A percentile compares a stretch with the other conserved stretches of the same genome.
Evolutionary conservation across 2,329 filamentous ascomycete species (phyloP).

Genomic region (Talaromyces funiculosus): DNA sequence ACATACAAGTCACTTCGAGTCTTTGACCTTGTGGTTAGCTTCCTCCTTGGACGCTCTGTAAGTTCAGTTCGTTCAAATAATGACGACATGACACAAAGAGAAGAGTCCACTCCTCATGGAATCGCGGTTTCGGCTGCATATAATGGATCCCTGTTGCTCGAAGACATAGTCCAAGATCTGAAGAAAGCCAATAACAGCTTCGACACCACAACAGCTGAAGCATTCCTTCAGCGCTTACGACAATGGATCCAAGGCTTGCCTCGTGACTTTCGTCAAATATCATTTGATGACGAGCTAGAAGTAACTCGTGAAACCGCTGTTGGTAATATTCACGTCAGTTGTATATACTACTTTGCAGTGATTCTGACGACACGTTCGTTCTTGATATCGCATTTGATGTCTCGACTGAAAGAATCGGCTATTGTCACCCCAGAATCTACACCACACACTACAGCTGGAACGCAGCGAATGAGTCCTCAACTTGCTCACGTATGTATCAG

Average conservation of each 20-base stretch:
- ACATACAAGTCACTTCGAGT: constrained; percentile 46
- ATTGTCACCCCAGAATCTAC: constrained; percentile 21
- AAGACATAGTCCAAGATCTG: constrained; percentile 10
- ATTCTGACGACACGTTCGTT: constrained; percentile 54
- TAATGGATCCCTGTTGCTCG: constrained; percentile 5
- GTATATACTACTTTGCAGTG: constrained; percentile 55
- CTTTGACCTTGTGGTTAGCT: constrained; percentile 45
- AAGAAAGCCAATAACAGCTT: constrained; percentile 5
- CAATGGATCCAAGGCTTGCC: constrained; percentile 11
- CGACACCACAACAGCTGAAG: constrained; percentile 4
- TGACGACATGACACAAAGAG: background rate
- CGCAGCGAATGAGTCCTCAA: constrained; percentile 19
- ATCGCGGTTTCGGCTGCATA: constrained; percentile 10
- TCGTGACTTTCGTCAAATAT: constrained; percentile 6
- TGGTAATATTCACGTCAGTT: constrained; percentile 51
- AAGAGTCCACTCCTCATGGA: background rate
- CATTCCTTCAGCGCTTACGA: constrained; percentile 9
- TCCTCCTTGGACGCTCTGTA: constrained; percentile 45
- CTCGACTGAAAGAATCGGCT: constrained; percentile 37
- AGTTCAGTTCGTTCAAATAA: constrained; percentile 22
- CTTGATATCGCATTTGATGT: constrained; percentile 40
- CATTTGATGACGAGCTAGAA: background rate
- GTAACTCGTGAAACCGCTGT: constrained; percentile 35
- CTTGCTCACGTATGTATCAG: constrained; percentile 52
- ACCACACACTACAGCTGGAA: background rate